Evolutionary conservation across 176 grass and related monocot genomes (phyloP).

Genomic region (bread wheat (Triticum aestivum)): IWGSC_CS_RefSeq_v2.1 NC_057798.1:279912075-279912574

Average conservation of each 20-base stretch:
- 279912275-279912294: conserved; percentile 95
- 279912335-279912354: not conserved
- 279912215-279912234: conserved; percentile 92
- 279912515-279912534: not conserved
- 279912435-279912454: conserved; percentile 92
- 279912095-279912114: not conserved
- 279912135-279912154: not conserved
- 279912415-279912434: conserved; percentile 83
- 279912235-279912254: conserved; percentile 98
- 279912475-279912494: conserved; percentile 99
- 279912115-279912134: not conserved
- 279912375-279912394: conserved; percentile 87
- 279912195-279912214: conserved; percentile 83
- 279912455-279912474: conserved; percentile 96
- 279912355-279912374: not conserved
- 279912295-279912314: not conserved
- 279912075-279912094: not conserved
- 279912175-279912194: conserved; percentile 97
- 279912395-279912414: conserved; percentile 96
- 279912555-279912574: not conserved
- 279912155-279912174: conserved; percentile 84
- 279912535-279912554: conserved; percentile 8
- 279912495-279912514: conserved; percentile 88
- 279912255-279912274: conserved; percentile 99
- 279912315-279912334: not conserved